These are phyloP conservation scores for Wickerhamomyces ciferrii DNA, from an alignment of 805 yeast species.

Conservation along the genomic window DNA sequence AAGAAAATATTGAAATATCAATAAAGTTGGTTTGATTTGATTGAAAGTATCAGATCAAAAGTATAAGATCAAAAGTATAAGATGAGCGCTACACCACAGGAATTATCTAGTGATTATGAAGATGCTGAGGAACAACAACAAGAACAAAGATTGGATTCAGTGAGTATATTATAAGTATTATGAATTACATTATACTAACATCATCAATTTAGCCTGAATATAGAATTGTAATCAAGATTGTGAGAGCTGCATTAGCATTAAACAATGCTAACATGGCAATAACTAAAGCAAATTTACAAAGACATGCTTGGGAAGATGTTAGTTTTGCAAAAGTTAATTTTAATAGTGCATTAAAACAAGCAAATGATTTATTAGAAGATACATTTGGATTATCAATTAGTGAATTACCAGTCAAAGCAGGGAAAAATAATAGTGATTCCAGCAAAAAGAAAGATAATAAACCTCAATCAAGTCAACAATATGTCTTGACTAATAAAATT, in stretches of 20 bases:
- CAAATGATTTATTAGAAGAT: conserved; percentile 3
- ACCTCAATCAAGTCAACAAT: conserved; percentile 6
- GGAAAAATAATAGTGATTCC: conserved; percentile 1
- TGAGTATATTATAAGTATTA: too few species aligned
- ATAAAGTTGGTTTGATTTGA: too few species aligned
- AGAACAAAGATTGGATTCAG: not conserved
- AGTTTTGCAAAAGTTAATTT: conserved; percentile 3
- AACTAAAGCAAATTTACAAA: conserved; percentile 7
- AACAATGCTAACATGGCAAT: conserved; percentile 9
- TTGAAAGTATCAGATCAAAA: too few species aligned
- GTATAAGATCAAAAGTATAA: not conserved
- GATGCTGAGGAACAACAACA: not conserved
- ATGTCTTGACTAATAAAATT: conserved; percentile 10
- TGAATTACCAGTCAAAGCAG: conserved; percentile 8
- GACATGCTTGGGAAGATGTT: conserved; percentile 8
- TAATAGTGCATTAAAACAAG: conserved; percentile 1
- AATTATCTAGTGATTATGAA: not conserved
- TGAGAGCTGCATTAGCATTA: conserved; percentile 6
- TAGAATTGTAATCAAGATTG: conserved; percentile 4
- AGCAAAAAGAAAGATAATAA: conserved; percentile 8
- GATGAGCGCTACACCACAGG: not conserved
- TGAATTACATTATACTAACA: too few species aligned
- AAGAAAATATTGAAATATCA: too few species aligned
- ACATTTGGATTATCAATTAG: conserved; percentile 7
- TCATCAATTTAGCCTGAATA: not conserved